These are phyloP conservation scores for Talaromyces adpressus DNA, from an alignment of 495 filamentous ascomycete genomes.

Conservation along the genomic window DNA sequence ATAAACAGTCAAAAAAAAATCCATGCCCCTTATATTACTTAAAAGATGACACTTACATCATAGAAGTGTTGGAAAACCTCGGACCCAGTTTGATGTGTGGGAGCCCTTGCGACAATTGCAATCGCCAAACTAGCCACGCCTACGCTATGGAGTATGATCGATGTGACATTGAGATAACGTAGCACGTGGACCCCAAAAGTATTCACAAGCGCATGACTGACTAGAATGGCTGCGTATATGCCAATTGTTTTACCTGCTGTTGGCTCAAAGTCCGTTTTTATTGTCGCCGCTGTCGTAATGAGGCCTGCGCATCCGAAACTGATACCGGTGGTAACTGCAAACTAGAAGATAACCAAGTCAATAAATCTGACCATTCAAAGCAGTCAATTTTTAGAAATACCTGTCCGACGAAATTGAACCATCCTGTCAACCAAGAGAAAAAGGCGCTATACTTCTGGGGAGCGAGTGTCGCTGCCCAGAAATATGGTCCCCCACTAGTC, in stretches of 20 bases:
- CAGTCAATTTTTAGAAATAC: neutral
- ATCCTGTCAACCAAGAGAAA: slow-evolving; percentile 58
- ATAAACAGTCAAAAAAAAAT: slow-evolving; percentile 48
- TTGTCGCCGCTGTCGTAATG: slow-evolving; percentile 49
- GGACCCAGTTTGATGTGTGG: slow-evolving; percentile 47
- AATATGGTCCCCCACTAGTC: slow-evolving; percentile 58
- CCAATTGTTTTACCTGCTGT: slow-evolving; percentile 49
- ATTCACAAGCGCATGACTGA: slow-evolving; percentile 51
- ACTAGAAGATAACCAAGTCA: slow-evolving; percentile 19
- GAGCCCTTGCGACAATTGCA: slow-evolving; percentile 54
- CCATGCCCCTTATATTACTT: slow-evolving; percentile 34
- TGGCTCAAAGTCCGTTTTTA: slow-evolving; percentile 42
- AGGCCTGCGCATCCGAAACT: slow-evolving; percentile 57
- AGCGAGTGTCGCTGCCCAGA: slow-evolving; percentile 58
- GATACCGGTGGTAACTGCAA: slow-evolving; percentile 63
- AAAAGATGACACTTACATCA: neutral
- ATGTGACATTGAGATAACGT: slow-evolving; percentile 53
- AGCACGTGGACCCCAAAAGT: slow-evolving; percentile 53
- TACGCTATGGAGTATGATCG: slow-evolving; percentile 52
- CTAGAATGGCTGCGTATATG: slow-evolving; percentile 55
- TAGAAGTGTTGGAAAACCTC: slow-evolving; percentile 4
- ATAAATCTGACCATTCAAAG: neutral
- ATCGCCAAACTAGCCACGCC: slow-evolving; percentile 51
- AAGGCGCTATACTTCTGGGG: slow-evolving; percentile 49
- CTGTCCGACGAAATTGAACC: slow-evolving; percentile 33